phyloP scores from a whole-genome alignment of 2,329 filamentous ascomycete species.

The Alternaria gaisen region DNA sequence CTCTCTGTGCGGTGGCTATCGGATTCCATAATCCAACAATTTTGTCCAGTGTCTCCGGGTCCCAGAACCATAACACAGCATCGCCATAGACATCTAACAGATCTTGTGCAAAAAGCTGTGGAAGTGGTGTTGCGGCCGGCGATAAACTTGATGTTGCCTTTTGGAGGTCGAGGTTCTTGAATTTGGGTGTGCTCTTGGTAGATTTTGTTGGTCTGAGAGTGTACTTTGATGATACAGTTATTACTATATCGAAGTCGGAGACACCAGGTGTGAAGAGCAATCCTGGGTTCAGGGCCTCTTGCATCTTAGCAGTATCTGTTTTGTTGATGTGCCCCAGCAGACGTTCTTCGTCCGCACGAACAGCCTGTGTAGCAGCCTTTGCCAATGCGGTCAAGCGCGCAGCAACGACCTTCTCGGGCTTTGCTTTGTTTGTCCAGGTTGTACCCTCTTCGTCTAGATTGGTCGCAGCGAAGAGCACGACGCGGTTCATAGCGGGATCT shows the following conservation, averaged over 20 bases:
- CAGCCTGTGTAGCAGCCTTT: slow-evolving; percentile 67
- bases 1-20: slow-evolving; percentile 57
- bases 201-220: slow-evolving; percentile 45
- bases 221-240: slow-evolving; percentile 71
- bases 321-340: slow-evolving; percentile 51
- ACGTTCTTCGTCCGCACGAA: slow-evolving; percentile 62
- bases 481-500: slow-evolving; percentile 86
- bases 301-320: background rate
- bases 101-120: slow-evolving; percentile 71
- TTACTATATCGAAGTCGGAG: slow-evolving; percentile 84
- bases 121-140: slow-evolving; percentile 64
- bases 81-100: slow-evolving; percentile 72
- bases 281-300: slow-evolving; percentile 52
- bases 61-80: slow-evolving; percentile 81
- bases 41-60: slow-evolving; percentile 64
- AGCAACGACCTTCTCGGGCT: slow-evolving; percentile 83
- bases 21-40: slow-evolving; percentile 75
- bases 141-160: slow-evolving; percentile 30
- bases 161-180: slow-evolving; percentile 80
- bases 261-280: slow-evolving; percentile 77
- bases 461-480: slow-evolving; percentile 82
- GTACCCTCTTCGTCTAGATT: slow-evolving; percentile 79
- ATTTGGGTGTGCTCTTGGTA: slow-evolving; percentile 60
- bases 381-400: slow-evolving; percentile 84
- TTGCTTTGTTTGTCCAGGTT: slow-evolving; percentile 76